Percentiles rank a stretch among this genome's conserved stretches.
These are phyloP conservation scores for Cucurbitaria berberidis DNA, from an alignment of 2,329 filamentous ascomycete species.

Conservation along the genomic window DNA sequence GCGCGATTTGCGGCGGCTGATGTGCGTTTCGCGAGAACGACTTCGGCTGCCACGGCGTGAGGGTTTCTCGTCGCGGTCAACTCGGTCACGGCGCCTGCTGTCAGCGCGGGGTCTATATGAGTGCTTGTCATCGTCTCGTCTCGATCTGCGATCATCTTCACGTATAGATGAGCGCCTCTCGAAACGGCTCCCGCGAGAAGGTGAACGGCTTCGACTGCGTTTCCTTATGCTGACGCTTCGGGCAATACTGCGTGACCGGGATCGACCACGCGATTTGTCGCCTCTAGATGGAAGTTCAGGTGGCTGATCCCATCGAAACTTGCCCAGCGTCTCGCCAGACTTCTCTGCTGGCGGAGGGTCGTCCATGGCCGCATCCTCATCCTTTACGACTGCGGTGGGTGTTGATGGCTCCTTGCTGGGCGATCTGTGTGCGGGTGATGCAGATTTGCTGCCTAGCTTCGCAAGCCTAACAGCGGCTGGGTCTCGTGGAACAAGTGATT, in stretches of 20 bases:
- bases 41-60: slow-evolving; percentile 39
- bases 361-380: slow-evolving; percentile 36
- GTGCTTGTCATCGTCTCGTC: slow-evolving; percentile 34
- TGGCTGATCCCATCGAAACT: slow-evolving; percentile 35
- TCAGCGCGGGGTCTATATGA: slow-evolving; percentile 36
- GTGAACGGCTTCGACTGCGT: slow-evolving; percentile 38
- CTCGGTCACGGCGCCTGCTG: slow-evolving; percentile 29
- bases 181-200: slow-evolving; percentile 41
- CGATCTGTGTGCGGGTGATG: slow-evolving; percentile 30
- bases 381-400: slow-evolving; percentile 15
- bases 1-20: slow-evolving; percentile 37
- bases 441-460: slow-evolving; percentile 38
- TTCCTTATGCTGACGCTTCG: slow-evolving; percentile 32
- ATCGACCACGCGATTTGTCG: slow-evolving; percentile 34
- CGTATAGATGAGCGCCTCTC: slow-evolving; percentile 34
- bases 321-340: slow-evolving; percentile 4
- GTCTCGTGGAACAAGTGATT: slow-evolving; percentile 45
- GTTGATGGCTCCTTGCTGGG: slow-evolving; percentile 34
- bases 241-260: slow-evolving; percentile 40
- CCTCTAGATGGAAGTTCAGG: slow-evolving; percentile 28
- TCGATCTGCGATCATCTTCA: slow-evolving; percentile 32
- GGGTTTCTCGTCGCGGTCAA: slow-evolving; percentile 33
- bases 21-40: slow-evolving; percentile 39
- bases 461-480: slow-evolving; percentile 37
- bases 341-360: slow-evolving; percentile 30